A percentile compares a stretch with the other conserved stretches of the same genome.
These are phyloP conservation scores for Microbotryum scabiosae DNA, from an alignment of 1,284 basidiomycete genomes.

Conservation along the genomic window DNA sequence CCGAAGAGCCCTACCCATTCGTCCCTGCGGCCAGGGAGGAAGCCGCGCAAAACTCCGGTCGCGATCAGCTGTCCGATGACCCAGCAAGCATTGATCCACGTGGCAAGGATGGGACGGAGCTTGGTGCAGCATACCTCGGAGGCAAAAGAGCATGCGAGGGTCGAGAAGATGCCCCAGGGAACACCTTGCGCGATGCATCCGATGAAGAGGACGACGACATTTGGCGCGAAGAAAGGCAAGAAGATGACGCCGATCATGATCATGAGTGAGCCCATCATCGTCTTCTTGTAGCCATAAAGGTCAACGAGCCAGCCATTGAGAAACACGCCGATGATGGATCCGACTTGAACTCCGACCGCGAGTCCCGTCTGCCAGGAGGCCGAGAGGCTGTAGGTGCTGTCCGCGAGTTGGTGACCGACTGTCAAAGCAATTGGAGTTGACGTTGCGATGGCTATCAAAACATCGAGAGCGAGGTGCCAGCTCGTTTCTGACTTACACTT, in stretches of 20 bases:
- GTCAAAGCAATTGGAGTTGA: too few relatives aligned
- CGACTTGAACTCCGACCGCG: conserved; percentile 38
- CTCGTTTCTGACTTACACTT: too few relatives aligned
- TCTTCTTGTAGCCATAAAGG: conserved; percentile 39
- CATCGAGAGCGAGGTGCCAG: too few relatives aligned
- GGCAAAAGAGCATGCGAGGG: conserved; percentile 46
- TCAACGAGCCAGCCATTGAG: conserved; percentile 39
- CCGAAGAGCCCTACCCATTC: too few relatives aligned
- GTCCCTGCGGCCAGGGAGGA: background rate
- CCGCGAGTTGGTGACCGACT: too few relatives aligned
- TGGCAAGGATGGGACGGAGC: conserved; percentile 40
- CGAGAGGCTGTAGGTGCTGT: conserved; percentile 41
- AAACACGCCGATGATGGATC: conserved; percentile 42
- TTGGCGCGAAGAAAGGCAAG: conserved; percentile 42
- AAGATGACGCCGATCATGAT: conserved; percentile 39
- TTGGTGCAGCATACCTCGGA: conserved; percentile 46
- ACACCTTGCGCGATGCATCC: conserved; percentile 39
- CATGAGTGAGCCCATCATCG: conserved; percentile 37
- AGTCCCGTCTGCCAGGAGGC: conserved; percentile 46
- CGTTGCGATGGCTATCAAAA: too few relatives aligned
- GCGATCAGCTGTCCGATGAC: conserved; percentile 41
- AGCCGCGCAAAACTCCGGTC: conserved; percentile 42
- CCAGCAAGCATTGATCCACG: conserved; percentile 27
- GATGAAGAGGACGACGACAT: conserved; percentile 39
- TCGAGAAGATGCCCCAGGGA: conserved; percentile 40